Base-by-base conservation (phyloP, 2,329 filamentous ascomycete species). In the Phialemonium atrogriseum region DNA sequence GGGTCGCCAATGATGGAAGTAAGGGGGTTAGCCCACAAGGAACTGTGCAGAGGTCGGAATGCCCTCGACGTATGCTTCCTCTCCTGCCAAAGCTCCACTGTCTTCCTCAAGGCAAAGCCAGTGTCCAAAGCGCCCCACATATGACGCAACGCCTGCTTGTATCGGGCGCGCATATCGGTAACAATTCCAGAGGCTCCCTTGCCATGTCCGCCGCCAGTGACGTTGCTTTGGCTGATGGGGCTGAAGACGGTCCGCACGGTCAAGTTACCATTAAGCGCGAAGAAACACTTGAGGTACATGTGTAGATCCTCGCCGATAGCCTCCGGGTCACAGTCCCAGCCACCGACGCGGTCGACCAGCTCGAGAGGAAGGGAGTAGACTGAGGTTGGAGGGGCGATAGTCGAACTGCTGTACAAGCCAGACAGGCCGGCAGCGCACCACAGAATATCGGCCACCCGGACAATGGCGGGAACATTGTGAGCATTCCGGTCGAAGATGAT, bases 241-340 rank as follows among this genome's bases (percentile, higher is more conserved):
- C 75, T 78, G 43, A 78, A 60, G 18, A 85, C 66, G 4, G 78
- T 73, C 29, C 70, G 67, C 27, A 71, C 70, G 10, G 75, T 76
- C 33, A 84, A 50, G 48, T 83, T 76, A 4, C 80, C 80, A 39
- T 80, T 80, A 12, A 83, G 67, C 1, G 78, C 76, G 42, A 84
- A 84, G 59, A 84, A 84, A 52, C 78, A 84, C 62, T 84, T 84
- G 40, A 84, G 65, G 49, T 81, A 81, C 80, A 84, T 84, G 59
- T 85, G 80, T 47, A 84, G 56, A 48, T 84, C 80, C 54, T 85
- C 80, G 25, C 80, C 80, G 43, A 85, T 84, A 13, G 80, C 79
- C 38, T 82, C 79, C 2, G 73, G 66, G 31, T 73, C 77, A 33
- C 73, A 72, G 48, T 84, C 80, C 80, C 80, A 85, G 16, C 80